phyloP scores from a whole-genome alignment of 148 eudicot species.

The Rhododendron vialii region DNA sequence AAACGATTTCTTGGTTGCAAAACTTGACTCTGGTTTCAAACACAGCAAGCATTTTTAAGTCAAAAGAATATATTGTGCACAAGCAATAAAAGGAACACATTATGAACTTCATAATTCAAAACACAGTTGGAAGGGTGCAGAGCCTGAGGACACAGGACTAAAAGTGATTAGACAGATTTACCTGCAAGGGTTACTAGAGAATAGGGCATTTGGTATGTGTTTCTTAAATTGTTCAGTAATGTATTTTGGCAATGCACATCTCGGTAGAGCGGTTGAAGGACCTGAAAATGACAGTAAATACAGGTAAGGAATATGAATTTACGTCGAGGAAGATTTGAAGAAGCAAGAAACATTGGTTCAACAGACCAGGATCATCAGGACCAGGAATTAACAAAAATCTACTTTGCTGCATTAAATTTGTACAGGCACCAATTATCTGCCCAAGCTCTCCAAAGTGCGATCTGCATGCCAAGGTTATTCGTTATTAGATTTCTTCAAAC shows the following conservation, averaged over 20 bases:
- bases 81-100: neutral
- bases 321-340: neutral
- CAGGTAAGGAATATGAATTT: constrained; percentile 4
- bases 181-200: constrained; percentile 95
- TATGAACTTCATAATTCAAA: neutral
- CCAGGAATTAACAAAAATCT: constrained; percentile 87
- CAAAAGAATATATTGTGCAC: neutral
- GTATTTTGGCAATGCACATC: constrained; percentile 78
- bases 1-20: constrained; percentile 82
- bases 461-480: constrained; percentile 33
- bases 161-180: constrained; percentile 11
- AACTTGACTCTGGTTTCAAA: constrained; percentile 66
- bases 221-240: constrained; percentile 68
- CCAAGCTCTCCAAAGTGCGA: constrained; percentile 84
- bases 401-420: constrained; percentile 65
- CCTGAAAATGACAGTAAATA: constrained; percentile 33
- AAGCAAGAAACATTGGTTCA: neutral
- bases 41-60: neutral
- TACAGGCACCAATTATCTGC: constrained; percentile 65
- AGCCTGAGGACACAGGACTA: neutral
- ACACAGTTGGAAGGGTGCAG: no score
- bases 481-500: neutral
- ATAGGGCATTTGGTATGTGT: constrained; percentile 71
- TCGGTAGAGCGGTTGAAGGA: constrained; percentile 89
- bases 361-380: constrained; percentile 76